Percentiles rank a stretch among this genome's conserved stretches.
Evolutionary conservation across 2,329 filamentous ascomycete genomes (phyloP).

Genomic region (Colletotrichum lini): DNA sequence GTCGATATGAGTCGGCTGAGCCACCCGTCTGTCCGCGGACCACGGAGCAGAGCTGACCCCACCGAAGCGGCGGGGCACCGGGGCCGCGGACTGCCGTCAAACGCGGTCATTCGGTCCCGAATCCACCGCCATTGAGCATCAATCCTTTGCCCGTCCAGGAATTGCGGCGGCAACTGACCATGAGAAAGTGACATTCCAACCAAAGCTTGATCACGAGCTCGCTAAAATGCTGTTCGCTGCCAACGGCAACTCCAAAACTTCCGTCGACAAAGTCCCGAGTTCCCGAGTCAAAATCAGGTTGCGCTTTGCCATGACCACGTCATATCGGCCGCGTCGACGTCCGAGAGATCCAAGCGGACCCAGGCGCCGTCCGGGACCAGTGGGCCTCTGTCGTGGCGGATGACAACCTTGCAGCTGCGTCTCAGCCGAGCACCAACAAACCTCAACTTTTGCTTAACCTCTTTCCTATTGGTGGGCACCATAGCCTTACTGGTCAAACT

Average conservation of each 20-base stretch:
- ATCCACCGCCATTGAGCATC: background rate
- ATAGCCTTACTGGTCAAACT: constrained; percentile 11
- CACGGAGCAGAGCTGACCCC: constrained; percentile 1
- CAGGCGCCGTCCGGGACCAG: constrained; percentile 19
- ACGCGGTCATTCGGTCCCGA: constrained; percentile 6
- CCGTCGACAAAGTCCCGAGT: background rate
- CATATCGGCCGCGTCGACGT: constrained; percentile 26
- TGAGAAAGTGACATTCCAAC: background rate
- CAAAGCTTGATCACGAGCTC: background rate
- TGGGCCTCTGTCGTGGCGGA: constrained; percentile 25
- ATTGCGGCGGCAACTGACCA: background rate
- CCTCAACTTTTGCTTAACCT: background rate
- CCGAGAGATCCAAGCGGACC: constrained; percentile 39
- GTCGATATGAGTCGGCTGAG: constrained; percentile 4
- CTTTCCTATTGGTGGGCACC: constrained; percentile 1
- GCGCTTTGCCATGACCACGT: constrained; percentile 30
- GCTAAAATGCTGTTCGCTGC: background rate
- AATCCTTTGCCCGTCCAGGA: background rate
- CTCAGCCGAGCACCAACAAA: background rate
- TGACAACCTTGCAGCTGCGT: constrained; percentile 28
- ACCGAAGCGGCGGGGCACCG: constrained; percentile 23
- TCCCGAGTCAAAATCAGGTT: background rate
- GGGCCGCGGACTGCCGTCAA: constrained; percentile 33
- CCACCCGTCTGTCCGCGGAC: constrained; percentile 16
- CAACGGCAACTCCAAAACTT: background rate